Conservation (phyloP, 2,329 filamentous ascomycete genomes). For the Fusarium nisikadoi region DNA sequence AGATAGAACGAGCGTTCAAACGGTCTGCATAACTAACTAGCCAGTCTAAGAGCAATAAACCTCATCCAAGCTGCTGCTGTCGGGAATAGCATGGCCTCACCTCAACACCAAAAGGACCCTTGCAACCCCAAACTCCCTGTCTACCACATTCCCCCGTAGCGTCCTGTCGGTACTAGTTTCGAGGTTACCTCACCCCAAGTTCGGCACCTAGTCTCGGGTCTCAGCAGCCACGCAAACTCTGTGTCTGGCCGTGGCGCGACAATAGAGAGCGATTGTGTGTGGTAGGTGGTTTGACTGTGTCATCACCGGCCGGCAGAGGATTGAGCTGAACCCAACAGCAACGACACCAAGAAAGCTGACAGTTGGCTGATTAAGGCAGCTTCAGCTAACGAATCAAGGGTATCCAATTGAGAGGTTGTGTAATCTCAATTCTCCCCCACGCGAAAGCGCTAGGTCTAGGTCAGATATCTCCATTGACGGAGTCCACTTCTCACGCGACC, state of each 20-base stretch:
- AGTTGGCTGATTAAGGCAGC: neutral
- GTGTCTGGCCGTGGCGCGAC: neutral
- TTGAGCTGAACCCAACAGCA: neutral
- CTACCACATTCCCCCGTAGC: slow-evolving; percentile 38
- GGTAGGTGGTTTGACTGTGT: neutral
- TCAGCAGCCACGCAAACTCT: slow-evolving; percentile 1
- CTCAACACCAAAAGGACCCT: slow-evolving; percentile 19
- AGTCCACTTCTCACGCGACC: slow-evolving; percentile 19
- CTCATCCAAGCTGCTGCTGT: neutral
- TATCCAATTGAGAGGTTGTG: slow-evolving; percentile 24
- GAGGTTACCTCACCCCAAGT: slow-evolving; percentile 2
- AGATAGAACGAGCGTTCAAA: neutral
- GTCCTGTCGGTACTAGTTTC: slow-evolving; percentile 22
- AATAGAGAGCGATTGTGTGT: neutral
- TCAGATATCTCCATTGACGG: neutral
- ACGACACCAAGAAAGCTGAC: neutral
- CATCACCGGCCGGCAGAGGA: slow-evolving; percentile 22
- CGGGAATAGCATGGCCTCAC: slow-evolving; percentile 19
- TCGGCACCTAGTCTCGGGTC: slow-evolving; percentile 33
- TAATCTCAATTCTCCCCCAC: neutral
- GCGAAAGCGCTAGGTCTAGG: slow-evolving; percentile 6
- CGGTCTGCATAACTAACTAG: neutral
- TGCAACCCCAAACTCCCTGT: slow-evolving; percentile 37
- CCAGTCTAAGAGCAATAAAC: neutral
- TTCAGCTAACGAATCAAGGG: slow-evolving; percentile 27